Evolutionary conservation across 345 rosid genomes (phyloP).

Genomic region (Cardamine resedifolia): DNA sequence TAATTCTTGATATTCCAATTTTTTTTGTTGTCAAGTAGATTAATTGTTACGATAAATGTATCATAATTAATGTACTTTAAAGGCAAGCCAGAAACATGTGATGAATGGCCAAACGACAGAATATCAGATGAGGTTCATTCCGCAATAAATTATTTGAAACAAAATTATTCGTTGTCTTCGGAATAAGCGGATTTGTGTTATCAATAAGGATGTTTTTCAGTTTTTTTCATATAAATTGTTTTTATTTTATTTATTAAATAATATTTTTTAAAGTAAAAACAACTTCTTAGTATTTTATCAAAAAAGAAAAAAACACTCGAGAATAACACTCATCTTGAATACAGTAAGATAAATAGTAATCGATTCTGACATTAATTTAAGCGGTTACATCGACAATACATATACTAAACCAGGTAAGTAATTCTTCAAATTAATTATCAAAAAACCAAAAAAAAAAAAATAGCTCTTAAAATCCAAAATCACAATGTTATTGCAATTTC

Average conservation of each 20-base stretch:
- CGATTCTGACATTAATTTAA: neutral
- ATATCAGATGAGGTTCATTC: neutral
- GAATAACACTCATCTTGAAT: neutral
- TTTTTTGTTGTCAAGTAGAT: neutral
- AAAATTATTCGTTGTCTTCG: neutral
- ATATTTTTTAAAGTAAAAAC: too few species aligned
- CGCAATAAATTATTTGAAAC: neutral
- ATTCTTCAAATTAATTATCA: neutral
- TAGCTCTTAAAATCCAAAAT: slow-evolving; percentile 2
- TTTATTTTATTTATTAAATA: too few species aligned
- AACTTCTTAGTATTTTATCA: too few species aligned
- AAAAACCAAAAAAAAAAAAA: too few species aligned
- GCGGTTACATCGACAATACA: neutral
- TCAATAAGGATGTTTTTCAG: too few species aligned
- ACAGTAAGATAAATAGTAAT: neutral
- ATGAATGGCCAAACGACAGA: neutral
- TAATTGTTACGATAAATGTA: neutral
- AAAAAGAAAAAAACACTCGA: too few species aligned
- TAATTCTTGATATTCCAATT: too few species aligned
- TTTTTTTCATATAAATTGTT: too few species aligned
- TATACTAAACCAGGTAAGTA: neutral
- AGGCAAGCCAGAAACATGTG: neutral
- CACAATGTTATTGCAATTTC: neutral
- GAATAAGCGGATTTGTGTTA: neutral
- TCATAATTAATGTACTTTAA: neutral